Base-by-base conservation (phyloP, 2,329 filamentous ascomycete species). In the Aspergillus pseudoterreus region DNA sequence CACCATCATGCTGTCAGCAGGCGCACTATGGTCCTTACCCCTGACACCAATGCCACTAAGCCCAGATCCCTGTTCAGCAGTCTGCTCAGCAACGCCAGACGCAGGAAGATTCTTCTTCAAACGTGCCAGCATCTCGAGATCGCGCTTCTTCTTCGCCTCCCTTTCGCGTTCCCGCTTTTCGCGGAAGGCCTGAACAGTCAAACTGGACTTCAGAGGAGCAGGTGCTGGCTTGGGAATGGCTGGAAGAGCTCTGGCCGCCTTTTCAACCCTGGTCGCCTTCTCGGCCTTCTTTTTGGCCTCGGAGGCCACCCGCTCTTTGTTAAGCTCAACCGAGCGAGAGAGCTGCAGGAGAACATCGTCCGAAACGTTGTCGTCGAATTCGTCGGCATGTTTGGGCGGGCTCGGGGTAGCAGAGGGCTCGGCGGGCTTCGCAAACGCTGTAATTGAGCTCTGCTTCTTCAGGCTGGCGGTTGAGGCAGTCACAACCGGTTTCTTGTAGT, bases 1-100 rank as follows among this genome's bases (percentile, higher is more conserved):
- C 39, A 96, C 89, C 90, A 97, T 96, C 69, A 97, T 90, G 57
- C 92, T 90, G 57, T 88, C 88, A 56, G 81, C 80, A 1, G 82
- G 81, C 3, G 82, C 11, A 32, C 14, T 80, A 63, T 92, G 87
- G 49, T 94, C 90, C 71, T 92, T 94, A 53, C 89, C 90, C 50
- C 82, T 76, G 1, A 91, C 77, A 33, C 87, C 82, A 45, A 95
- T 79, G 22, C 85, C 86, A 56, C 82, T 80, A 9, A 94, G 73
- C 17, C 88, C 90, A 52, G 90, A 94, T 2, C 90, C 90, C 66
- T 91, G 89, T 52, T 89, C 86, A 8, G 81, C 75, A n/a, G 85
- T 85, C 30, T 81, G 78, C 43, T 76, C 69, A 21, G 74, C 66
- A 59, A 79, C 73, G 52, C 79, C 76, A 46, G 78, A 73, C 6